Conservation (phyloP, 495 filamentous ascomycete species). For the Extremus antarcticus region DNA sequence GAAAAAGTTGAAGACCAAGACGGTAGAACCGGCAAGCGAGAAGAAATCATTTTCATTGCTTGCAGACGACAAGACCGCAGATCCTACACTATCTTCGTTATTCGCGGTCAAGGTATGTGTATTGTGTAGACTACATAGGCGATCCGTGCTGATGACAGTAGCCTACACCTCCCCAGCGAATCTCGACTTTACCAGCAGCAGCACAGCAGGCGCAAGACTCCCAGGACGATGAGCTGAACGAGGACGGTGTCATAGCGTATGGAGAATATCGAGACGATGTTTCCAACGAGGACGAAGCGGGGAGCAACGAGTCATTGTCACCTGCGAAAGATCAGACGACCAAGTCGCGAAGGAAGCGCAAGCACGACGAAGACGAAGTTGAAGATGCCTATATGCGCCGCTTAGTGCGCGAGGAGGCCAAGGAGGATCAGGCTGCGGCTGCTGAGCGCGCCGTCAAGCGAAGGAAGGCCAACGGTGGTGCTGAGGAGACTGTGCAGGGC, state of each 20-base stretch:
- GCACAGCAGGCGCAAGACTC: not conserved
- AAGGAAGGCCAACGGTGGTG: constrained; percentile 26
- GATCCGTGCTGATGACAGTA: not conserved
- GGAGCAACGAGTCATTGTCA: not conserved
- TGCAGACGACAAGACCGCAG: constrained; percentile 40
- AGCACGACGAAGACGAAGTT: constrained; percentile 58
- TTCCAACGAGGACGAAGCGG: not conserved
- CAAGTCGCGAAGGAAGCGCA: constrained; percentile 63
- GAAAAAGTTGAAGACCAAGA: not conserved
- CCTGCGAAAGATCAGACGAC: constrained; percentile 10
- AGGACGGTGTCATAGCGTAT: constrained; percentile 23
- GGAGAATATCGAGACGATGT: not conserved
- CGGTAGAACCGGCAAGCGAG: not conserved
- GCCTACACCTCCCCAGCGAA: constrained; percentile 3
- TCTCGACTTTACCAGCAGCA: constrained; percentile 15
- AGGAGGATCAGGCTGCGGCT: constrained; percentile 37
- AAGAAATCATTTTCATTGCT: constrained; percentile 28
- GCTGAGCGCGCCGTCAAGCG: constrained; percentile 37
- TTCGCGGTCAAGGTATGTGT: constrained; percentile 63
- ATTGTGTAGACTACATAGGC: no score
- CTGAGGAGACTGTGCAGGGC: not conserved
- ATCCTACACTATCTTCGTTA: constrained; percentile 65
- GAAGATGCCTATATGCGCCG: constrained; percentile 73
- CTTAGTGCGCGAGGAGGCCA: constrained; percentile 47
- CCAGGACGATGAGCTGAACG: not conserved